Base-by-base conservation (phyloP, 345 rosid genomes). In the Erysimum cheiranthoides region DNA sequence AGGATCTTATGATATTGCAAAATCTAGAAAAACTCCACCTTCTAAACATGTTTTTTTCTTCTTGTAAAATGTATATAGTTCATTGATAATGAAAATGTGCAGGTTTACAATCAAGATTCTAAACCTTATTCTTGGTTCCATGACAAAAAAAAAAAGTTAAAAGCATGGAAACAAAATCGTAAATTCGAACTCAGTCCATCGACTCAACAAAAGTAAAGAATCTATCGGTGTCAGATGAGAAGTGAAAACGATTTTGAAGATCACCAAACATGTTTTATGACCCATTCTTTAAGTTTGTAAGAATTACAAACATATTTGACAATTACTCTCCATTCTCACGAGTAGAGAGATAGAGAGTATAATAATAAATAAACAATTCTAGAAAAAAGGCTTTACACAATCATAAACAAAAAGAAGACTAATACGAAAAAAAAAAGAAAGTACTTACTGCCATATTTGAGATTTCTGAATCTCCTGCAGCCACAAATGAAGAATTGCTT, bases 401-500 rank as follows among this genome's bases (percentile, higher is more conserved):
- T 46, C 1, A 51, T 21, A 16, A 12, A 21, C 0, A 13, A 17
- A 64, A 51, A 13, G 0, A 17, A 49, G 28, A 59, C 1, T 35
- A 35, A 35, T 35, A 34, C 42, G 4, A 25, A 1, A 38, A 6
- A 7, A 57, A 9, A 38, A 36, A 21, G 11, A 39, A 14, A 7
- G 36, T 21, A 58, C 81, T 59, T 78, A 78, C 78, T 72, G 77
- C 73, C 81, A 78, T 78, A 46, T 38, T 21, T 21, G 25, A 21
- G 25, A 21, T 21, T 56, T 71, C 28, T 40, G 39, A 57, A 58
- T 56, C 31, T 64, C 50, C 6, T 17, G 71, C 4, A 77, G 65
- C 64, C 14, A 66, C 61, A 66, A 60, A 72, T 50, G 49, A 52
- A 66, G 68, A 77, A 47, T 12, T 25, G 57, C 43, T 66, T 58